Conservation (phyloP, 1,284 basidiomycete species). For the Irpex sp. region DNA sequence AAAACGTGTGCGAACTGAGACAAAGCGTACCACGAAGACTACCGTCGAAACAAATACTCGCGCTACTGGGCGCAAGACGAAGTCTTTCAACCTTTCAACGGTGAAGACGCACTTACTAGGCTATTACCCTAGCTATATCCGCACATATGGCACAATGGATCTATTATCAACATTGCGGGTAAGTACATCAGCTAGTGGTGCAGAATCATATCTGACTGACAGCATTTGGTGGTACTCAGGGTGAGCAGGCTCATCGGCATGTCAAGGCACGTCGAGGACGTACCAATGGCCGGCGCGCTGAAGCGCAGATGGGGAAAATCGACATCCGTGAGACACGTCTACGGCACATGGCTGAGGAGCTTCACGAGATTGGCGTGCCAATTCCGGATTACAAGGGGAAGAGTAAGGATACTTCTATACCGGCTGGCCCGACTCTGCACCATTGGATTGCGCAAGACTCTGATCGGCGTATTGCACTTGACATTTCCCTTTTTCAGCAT, state of each 20-base stretch:
- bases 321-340: neutral
- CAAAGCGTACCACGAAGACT: constrained; percentile 17
- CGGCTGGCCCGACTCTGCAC: neutral
- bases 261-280: constrained; percentile 15
- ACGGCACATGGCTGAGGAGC: neutral
- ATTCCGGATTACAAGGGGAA: neutral
- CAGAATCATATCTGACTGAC: no score
- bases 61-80: neutral
- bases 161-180: constrained; percentile 26
- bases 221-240: no score
- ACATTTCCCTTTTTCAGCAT: no score
- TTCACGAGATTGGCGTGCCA: neutral
- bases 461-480: neutral
- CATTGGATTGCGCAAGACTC: neutral
- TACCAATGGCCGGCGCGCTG: constrained; percentile 6
- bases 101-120: constrained; percentile 28
- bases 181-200: no score
- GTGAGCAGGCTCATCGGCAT: constrained; percentile 19
- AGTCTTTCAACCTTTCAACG: constrained; percentile 13
- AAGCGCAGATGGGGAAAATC: neutral
- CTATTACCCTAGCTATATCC: constrained; percentile 19
- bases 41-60: neutral
- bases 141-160: constrained; percentile 26
- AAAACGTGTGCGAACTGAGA: constrained; percentile 8
- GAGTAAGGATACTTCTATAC: neutral